phyloP scores from a whole-genome alignment of 345 rosid species.

The Anacardium occidentale region DNA sequence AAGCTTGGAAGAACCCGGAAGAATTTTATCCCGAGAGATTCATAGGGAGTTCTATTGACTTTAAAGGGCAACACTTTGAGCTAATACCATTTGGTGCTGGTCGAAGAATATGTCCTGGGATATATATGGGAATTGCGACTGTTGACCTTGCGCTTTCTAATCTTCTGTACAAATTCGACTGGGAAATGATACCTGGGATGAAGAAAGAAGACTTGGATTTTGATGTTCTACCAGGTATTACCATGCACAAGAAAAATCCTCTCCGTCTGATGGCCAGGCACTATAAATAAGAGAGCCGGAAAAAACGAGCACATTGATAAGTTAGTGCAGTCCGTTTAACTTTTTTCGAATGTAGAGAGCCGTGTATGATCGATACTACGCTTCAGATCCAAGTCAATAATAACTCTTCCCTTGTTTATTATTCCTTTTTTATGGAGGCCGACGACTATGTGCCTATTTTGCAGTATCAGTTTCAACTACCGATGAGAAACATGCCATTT shows the following conservation, averaged over 20 bases:
- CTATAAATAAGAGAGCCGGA: not conserved
- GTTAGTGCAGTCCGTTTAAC: too few species aligned
- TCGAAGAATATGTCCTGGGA: slow-evolving; percentile 34
- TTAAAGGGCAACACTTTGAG: slow-evolving; percentile 26
- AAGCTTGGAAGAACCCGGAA: not conserved
- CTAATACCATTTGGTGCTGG: slow-evolving; percentile 35
- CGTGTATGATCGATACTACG: too few species aligned
- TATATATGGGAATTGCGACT: not conserved
- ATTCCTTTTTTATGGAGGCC: too few species aligned
- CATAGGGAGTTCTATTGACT: slow-evolving; percentile 5
- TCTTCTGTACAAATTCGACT: slow-evolving; percentile 27
- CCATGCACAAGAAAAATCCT: slow-evolving; percentile 10
- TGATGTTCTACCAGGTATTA: not conserved
- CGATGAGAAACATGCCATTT: too few species aligned
- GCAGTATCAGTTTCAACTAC: too few species aligned
- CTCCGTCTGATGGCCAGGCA: slow-evolving; percentile 10
- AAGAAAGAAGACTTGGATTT: not conserved
- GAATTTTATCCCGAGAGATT: slow-evolving; percentile 12
- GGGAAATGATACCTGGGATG: slow-evolving; percentile 16
- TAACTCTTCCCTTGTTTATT: not conserved
- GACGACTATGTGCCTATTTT: too few species aligned
- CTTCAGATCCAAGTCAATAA: too few species aligned
- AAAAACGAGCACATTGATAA: not conserved
- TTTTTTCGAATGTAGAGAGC: too few species aligned
- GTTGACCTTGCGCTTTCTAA: slow-evolving; percentile 29